Evolutionary conservation across 2,329 filamentous ascomycete genomes (phyloP), one percentile per base, ranked within the genome.

Genomic region (Epichloe coenophiala): DNA sequence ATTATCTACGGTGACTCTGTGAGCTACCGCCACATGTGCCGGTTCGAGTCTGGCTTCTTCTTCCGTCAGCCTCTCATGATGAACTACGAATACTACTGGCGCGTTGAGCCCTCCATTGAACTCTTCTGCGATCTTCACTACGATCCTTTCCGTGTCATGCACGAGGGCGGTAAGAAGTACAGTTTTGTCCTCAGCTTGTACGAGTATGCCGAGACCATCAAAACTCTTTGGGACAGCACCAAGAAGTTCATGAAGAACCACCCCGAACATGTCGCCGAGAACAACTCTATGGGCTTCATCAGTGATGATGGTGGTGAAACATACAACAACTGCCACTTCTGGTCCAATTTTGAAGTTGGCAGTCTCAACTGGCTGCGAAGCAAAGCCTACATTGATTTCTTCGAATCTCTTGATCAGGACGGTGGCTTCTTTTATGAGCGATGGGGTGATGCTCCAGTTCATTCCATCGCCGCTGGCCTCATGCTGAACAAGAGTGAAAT

Each of bases 31-130:
- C 94, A 98, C 75, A 98, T 98, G 93, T 98, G 93, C 71, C 88
- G 93, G 57, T 98, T 95, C 65, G 93, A 98, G 71, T 97, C 91
- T 7, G 93, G 93, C 39, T 98, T 98, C 77, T 98, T 98, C 78
- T 98, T 97, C 81, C 88, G 86, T 54, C 93, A 98, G 67, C 79
- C 81, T 33, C 72, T 96, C 58, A 90, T 98, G 87, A 71, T 87
- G 67, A 89, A 97, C 66, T 98, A 95, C 70, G 93, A 98, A 65
- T 98, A 88, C 80, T 98, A 98, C 78, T 98, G 93, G 93, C 88
- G 94, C 59, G 93, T 98, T 15, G 93, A 98, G 76, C 93, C 93
- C 60, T 93, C 87, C 69, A 83, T 98, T 65, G 87, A 97, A 74
- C 84, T 98, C 55, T 96, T 81, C 77, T 98, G 93, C 71, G 93